Conservation (phyloP, 352 stramenopile genomes). For the Phytophthora quininea region DNA sequence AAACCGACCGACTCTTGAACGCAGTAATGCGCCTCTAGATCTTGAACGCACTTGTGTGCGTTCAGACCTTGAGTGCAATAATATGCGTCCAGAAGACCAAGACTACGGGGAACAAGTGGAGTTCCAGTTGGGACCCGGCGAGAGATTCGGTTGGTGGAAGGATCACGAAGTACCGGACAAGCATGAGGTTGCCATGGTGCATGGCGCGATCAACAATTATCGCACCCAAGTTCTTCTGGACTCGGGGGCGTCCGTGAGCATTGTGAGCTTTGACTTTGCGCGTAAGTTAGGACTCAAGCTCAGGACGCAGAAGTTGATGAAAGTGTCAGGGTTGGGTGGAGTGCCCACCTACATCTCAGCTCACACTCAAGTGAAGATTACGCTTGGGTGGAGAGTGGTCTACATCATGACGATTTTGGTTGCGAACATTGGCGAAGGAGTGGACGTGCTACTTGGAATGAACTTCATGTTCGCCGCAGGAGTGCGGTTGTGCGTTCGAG, state of each 20-base stretch:
- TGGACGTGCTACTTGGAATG: slow-evolving; percentile 31
- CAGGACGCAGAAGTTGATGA: neutral
- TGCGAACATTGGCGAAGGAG: slow-evolving; percentile 24
- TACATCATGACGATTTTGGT: slow-evolving; percentile 23
- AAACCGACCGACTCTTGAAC: neutral
- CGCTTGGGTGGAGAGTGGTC: slow-evolving; percentile 6
- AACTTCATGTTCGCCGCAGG: slow-evolving; percentile 32
- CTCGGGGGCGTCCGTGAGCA: slow-evolving; percentile 22
- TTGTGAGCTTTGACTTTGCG: slow-evolving; percentile 23
- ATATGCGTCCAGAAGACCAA: neutral
- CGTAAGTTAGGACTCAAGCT: slow-evolving; percentile 9
- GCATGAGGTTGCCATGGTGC: neutral
- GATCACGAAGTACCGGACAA: neutral
- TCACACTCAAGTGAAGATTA: slow-evolving; percentile 8
- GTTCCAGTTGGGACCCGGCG: slow-evolving; percentile 7
- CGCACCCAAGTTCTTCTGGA: slow-evolving; percentile 10
- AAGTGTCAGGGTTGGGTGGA: slow-evolving; percentile 2
- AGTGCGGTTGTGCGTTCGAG: slow-evolving; percentile 8
- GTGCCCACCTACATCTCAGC: slow-evolving; percentile 5
- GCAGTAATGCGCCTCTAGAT: no score
- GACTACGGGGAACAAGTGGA: slow-evolving; percentile 1
- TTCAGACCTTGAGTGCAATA: neutral
- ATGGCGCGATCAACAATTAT: slow-evolving; percentile 15
- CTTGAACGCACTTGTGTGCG: neutral
- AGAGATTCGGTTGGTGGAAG: slow-evolving; percentile 17